Evolutionary conservation across 2,329 filamentous ascomycete species (phyloP).

Genomic region (Phialophora tarda): DNA sequence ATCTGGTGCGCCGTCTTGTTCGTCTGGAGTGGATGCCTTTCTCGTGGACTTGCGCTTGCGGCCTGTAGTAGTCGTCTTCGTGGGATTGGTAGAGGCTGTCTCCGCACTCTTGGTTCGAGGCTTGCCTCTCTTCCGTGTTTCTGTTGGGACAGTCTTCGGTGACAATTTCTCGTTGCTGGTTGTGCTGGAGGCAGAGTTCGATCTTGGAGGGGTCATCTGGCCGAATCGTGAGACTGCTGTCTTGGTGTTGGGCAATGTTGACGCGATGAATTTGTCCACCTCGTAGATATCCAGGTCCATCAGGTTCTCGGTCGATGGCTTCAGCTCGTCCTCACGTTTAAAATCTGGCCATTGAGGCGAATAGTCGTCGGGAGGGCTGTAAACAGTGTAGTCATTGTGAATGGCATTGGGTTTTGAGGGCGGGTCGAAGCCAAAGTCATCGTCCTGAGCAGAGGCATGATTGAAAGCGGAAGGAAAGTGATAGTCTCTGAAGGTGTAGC

Average conservation of each 20-base stretch:
- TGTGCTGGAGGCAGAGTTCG: conserved; percentile 34
- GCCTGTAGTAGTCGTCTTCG: conserved; percentile 22
- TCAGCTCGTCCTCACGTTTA: conserved; percentile 34
- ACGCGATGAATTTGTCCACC: conserved; percentile 34
- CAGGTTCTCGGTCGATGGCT: conserved; percentile 21
- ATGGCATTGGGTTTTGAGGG: conserved; percentile 24
- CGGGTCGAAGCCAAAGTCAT: conserved; percentile 40
- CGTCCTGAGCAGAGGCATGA: conserved; percentile 27
- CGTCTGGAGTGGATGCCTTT: conserved; percentile 29
- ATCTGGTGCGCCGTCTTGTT: conserved; percentile 26
- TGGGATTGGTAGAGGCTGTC: conserved; percentile 6
- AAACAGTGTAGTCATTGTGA: conserved; percentile 33
- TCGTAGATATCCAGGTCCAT: conserved; percentile 30
- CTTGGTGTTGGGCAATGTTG: conserved; percentile 30
- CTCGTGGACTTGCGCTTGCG: conserved; percentile 37
- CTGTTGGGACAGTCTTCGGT: conserved; percentile 25
- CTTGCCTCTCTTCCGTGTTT: conserved; percentile 33
- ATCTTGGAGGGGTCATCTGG: conserved; percentile 39
- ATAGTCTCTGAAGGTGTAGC: conserved; percentile 35
- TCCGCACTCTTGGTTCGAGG: conserved; percentile 24
- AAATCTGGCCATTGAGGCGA: conserved; percentile 35
- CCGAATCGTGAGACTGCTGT: conserved; percentile 37
- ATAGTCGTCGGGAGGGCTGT: conserved; percentile 36
- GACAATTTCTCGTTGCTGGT: conserved; percentile 29
- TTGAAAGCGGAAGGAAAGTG: conserved; percentile 22